Evolutionary conservation across 495 filamentous ascomycete species (phyloP), one percentile per base, ranked within the genome.

Genomic region (Penicillium verhagenii): DNA sequence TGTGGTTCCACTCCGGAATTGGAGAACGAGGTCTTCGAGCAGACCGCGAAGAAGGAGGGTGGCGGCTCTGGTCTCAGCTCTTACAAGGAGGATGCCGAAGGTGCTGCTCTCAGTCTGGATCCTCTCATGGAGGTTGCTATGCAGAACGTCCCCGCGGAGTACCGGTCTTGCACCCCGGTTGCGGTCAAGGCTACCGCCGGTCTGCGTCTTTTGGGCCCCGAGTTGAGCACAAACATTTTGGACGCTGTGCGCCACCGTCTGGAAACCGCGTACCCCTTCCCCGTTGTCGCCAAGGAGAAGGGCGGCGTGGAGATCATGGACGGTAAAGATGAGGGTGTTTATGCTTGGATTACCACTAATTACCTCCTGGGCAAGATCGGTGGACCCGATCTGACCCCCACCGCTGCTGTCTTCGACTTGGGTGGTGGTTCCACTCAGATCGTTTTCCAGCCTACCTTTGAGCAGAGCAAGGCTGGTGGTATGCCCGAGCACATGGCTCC

Each of bases 341-440:
- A 96, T 62, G 95, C 94, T 49, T 98, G 94, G 94, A 96, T 98
- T 70, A 98, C 94, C 3, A 92, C 90, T 53, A 98, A 98, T 75
- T 98, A 97, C 74, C 86, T 98, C 37, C 85, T 97, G 18, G 93
- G 92, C 49, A 98, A 97, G 77, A 97, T 97, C 65, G 95, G 94
- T 60, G 89, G 88, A 20, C 88, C 91, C 6, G 92, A 96, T 60
- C 83, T 95, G 61, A 90, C 82, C 50, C 87, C 89, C 13, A 97
- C 94, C 2, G 94, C 93, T 38, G 94, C 94, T 25, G 81, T 97
- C 52, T 96, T 98, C 61, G 94, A 98, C 71, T 84, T 98, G 50
- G 94, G 93, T 60, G 94, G 94, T 64, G 94, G 93, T 40, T 96
- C 91, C 14, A 98, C 94, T 26, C 94, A 98, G 76, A 96, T 98